Conservation (phyloP, 805 yeast genomes). For the Sugiyamaella floridensis region DNA sequence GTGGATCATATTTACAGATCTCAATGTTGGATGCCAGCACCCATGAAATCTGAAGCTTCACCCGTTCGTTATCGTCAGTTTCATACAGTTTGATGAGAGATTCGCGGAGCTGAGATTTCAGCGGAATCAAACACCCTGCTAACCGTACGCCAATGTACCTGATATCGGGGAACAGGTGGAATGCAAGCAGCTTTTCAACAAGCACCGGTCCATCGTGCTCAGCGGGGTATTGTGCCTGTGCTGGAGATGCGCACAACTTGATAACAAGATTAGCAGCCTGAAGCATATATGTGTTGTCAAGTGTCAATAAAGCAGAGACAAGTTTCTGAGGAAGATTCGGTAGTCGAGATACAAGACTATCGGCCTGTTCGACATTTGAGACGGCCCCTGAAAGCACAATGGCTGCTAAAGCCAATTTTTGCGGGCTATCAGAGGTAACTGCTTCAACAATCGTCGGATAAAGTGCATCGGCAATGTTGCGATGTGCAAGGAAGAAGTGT, state of each 20-base stretch:
- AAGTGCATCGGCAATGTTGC: not conserved
- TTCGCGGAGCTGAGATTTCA: not conserved
- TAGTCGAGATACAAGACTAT: not conserved
- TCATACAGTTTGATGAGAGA: not conserved
- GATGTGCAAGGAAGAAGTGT: not conserved
- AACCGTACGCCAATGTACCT: constrained; percentile 10
- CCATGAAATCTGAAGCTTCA: not conserved
- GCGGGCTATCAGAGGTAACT: not conserved
- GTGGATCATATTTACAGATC: too few species aligned
- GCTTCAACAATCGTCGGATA: not conserved
- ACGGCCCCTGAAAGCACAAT: not conserved
- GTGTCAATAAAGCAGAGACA: not conserved
- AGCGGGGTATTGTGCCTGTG: not conserved
- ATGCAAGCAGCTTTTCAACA: constrained; percentile 7
- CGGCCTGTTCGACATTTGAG: not conserved
- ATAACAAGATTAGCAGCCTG: not conserved
- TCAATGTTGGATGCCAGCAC: not conserved
- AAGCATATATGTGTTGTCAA: not conserved
- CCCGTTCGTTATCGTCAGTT: not conserved
- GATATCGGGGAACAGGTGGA: constrained; percentile 9
- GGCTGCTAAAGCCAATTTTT: not conserved
- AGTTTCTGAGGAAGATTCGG: not conserved
- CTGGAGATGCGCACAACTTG: not conserved
- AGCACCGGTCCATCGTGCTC: constrained; percentile 7
- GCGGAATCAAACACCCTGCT: constrained; percentile 8